Evolutionary conservation across 164 flowering plant species (phyloP).

Genomic region (Kingdonia uniflora): DNA sequence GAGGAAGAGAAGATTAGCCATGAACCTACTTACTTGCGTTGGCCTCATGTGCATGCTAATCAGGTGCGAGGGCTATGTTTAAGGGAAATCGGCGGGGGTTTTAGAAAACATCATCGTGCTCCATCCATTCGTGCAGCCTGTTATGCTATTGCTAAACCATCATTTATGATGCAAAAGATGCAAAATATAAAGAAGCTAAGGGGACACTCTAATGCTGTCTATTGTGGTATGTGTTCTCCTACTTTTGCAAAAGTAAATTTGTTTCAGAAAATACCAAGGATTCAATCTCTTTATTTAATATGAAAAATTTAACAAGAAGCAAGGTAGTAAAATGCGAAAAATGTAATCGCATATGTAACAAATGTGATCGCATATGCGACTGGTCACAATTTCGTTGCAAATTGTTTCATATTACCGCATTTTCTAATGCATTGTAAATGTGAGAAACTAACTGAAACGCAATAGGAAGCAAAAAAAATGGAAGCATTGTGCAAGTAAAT

Average conservation of each 20-base stretch:
- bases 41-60: slow-evolving; percentile 93
- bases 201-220: slow-evolving; percentile 93
- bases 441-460: too few species aligned
- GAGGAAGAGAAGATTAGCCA: slow-evolving; percentile 22
- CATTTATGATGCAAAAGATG: slow-evolving; percentile 87
- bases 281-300: too few species aligned
- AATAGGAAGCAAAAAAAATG: too few species aligned
- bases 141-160: slow-evolving; percentile 92
- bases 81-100: slow-evolving; percentile 98
- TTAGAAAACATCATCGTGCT: slow-evolving; percentile 81
- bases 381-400: too few species aligned
- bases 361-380: too few species aligned
- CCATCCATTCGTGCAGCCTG: slow-evolving; percentile 89
- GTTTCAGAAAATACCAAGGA: too few species aligned
- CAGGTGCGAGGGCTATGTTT: slow-evolving; percentile 78
- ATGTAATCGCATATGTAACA: too few species aligned
- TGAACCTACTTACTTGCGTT: slow-evolving; percentile 61
- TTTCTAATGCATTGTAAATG: too few species aligned
- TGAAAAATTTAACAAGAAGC: too few species aligned
- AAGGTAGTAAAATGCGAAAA: too few species aligned
- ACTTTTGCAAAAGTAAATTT: background rate
- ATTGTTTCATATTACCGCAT: too few species aligned
- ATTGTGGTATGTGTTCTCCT: slow-evolving; percentile 59
- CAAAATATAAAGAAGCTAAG: slow-evolving; percentile 73
- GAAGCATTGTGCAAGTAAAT: too few species aligned